Evolutionary conservation across 2,329 filamentous ascomycete genomes (phyloP), one percentile per base, ranked within the genome.

Genomic region (Monosporascus sp.): DNA sequence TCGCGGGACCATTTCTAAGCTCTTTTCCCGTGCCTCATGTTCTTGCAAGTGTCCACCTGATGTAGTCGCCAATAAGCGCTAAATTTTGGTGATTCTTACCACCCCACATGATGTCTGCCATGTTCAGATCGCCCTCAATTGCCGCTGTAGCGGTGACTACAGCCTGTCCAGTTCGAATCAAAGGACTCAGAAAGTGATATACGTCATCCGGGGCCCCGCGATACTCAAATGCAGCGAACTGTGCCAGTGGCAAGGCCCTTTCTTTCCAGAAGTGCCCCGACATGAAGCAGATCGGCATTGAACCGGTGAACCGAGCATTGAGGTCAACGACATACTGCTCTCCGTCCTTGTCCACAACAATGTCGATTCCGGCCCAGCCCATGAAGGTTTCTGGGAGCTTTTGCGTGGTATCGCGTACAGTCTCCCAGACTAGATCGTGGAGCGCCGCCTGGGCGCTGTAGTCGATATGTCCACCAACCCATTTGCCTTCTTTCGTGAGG

Each of bases 251-350:
- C 11, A 63, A 40, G 7, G 51, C 49, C 19, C 59, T 55, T 8
- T 52, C 46, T 46, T 55, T 52, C 60, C 55, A 63, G 37, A 63
- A 63, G 26, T 63, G 60, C 6, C 55, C 53, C 2, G 58, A 54
- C 59, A 62, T 59, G 53, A 63, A 48, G 50, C 60, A 63, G 27
- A 63, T 60, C 1, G 60, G 59, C 60, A 63, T 63, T 7, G 60
- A 63, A 44, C 60, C 60, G 16, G 60, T 63, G 45, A 63, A 60
- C 4, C 60, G 57, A 7, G 60, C 60, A 22, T 63, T 63, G n/a
- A 63, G 54, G 45, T 63, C 60, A 8, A 63, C 60, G 7, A 63
- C 60, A 53, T 54, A 63, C 45, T 63, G 60, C 49, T 44, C 51
- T 2, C 52, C 52, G 3, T 52, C 45, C 43, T 38, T 51, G 46